Base-by-base conservation (phyloP, 345 rosid genomes). In the Cardamine chenopodiifolia region DNA sequence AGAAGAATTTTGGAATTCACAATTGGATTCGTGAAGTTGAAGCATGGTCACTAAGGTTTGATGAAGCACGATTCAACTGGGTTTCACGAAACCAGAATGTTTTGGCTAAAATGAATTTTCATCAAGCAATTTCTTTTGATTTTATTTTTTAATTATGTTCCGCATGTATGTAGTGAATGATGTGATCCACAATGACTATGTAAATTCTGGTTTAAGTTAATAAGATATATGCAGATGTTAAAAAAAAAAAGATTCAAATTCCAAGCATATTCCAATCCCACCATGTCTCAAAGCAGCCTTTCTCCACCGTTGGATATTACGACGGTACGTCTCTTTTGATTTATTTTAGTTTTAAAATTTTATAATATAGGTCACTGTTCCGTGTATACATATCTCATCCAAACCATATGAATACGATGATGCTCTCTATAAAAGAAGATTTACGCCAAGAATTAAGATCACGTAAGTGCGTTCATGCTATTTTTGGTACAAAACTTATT, bases 181-280 rank as follows among this genome's bases (percentile, higher is more conserved):
- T n/a, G n/a, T n/a, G n/a, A n/a, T n/a, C n/a, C n/a, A n/a, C n/a
- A n/a, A n/a, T n/a, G n/a, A n/a, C n/a, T n/a, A n/a, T n/a, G n/a
- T n/a, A n/a, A n/a, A n/a, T n/a, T n/a, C n/a, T n/a, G n/a, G n/a
- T n/a, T n/a, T n/a, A n/a, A n/a, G n/a, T n/a, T n/a, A n/a, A n/a
- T n/a, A n/a, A n/a, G n/a, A n/a, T n/a, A n/a, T n/a, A n/a, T n/a
- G n/a, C n/a, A n/a, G n/a, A n/a, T n/a, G n/a, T n/a, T n/a, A n/a
- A n/a, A n/a, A n/a, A n/a, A n/a, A n/a, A n/a, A n/a, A 17, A 26
- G 53, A 59, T 52, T 22, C 74, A 75, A 29, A 68, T 60, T 58
- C 58, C 64, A 54, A 68, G 80, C 59, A 63, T 45, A 76, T 76
- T 70, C 71, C 75, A 2, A 19, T 55, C 20, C 64, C 70, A 69